phyloP scores from a whole-genome alignment of 805 yeast species.

The Starmerella bombicola region DNA sequence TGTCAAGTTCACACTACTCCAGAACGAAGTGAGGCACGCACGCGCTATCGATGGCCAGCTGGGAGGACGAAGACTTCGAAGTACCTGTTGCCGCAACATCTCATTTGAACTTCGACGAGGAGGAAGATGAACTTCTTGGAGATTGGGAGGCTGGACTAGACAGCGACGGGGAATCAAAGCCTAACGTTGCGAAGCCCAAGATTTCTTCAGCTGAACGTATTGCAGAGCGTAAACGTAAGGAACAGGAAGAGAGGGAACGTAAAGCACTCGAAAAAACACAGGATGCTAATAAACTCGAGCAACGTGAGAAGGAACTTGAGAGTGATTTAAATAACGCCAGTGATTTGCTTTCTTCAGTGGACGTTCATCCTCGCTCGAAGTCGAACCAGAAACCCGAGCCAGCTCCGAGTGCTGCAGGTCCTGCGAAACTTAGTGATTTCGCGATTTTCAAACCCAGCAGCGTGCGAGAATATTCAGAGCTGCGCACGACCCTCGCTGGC shows the following conservation, averaged over 20 bases:
- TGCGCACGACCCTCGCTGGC: constrained; percentile 58
- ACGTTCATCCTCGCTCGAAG: constrained; percentile 27
- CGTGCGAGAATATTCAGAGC: constrained; percentile 65
- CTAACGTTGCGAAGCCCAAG: constrained; percentile 35
- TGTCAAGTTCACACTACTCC: no score
- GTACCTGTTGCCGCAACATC: constrained; percentile 47
- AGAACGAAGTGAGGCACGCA: no score
- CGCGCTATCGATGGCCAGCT: constrained; percentile 21
- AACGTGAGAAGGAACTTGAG: constrained; percentile 66
- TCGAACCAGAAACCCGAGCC: constrained; percentile 27
- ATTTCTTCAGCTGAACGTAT: constrained; percentile 33
- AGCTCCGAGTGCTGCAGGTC: constrained; percentile 30
- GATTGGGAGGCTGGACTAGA: constrained; percentile 80
- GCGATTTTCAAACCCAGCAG: constrained; percentile 72
- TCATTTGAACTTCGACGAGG: constrained; percentile 77
- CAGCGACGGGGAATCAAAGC: constrained; percentile 38
- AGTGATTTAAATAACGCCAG: constrained; percentile 90
- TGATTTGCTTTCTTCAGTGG: constrained; percentile 67
- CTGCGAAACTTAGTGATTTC: constrained; percentile 30
- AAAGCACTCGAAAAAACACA: constrained; percentile 35
- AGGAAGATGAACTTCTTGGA: constrained; percentile 65
- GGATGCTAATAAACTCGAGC: constrained; percentile 59
- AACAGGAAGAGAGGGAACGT: constrained; percentile 38
- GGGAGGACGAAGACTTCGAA: constrained; percentile 84
- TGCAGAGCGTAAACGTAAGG: constrained; percentile 32